Evolutionary conservation across 2,329 filamentous ascomycete genomes (phyloP).

Genomic region (Neoarthrinium moseri): DNA sequence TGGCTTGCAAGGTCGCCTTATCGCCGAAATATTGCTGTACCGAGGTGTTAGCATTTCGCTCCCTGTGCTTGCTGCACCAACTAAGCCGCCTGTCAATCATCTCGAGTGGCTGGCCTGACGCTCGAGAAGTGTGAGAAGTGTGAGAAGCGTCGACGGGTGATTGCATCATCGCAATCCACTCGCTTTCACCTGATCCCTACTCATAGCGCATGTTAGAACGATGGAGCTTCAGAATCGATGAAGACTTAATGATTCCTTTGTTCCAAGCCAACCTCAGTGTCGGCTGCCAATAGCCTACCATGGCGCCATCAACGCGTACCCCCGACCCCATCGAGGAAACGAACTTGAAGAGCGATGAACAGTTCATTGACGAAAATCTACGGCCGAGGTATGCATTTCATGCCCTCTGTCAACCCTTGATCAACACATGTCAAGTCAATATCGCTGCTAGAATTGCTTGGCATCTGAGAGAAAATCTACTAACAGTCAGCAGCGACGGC

Average conservation of each 20-base stretch:
- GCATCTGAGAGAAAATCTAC: background rate
- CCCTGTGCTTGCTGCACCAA: too few relatives aligned
- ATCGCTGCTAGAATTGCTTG: background rate
- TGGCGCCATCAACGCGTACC: background rate
- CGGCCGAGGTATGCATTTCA: conserved; percentile 40
- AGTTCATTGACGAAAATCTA: conserved; percentile 49
- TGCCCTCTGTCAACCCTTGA: background rate
- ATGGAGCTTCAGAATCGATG: too few relatives aligned
- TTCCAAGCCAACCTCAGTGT: background rate
- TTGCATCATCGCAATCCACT: too few relatives aligned
- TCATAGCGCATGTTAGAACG: background rate
- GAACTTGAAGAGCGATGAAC: conserved; percentile 44
- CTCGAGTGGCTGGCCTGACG: too few relatives aligned
- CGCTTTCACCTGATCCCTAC: too few relatives aligned
- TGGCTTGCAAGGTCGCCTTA: too few relatives aligned
- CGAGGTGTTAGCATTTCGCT: too few relatives aligned
- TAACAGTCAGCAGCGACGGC: background rate
- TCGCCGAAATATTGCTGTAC: too few relatives aligned
- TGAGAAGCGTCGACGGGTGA: too few relatives aligned
- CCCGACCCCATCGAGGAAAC: conserved; percentile 44
- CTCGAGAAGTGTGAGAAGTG: too few relatives aligned
- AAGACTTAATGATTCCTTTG: background rate
- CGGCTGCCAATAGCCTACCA: background rate
- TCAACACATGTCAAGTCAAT: background rate
- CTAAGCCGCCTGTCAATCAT: too few relatives aligned